Evolutionary conservation across 495 filamentous ascomycete species (phyloP).

Genomic region (Daldinia decipiens): DNA sequence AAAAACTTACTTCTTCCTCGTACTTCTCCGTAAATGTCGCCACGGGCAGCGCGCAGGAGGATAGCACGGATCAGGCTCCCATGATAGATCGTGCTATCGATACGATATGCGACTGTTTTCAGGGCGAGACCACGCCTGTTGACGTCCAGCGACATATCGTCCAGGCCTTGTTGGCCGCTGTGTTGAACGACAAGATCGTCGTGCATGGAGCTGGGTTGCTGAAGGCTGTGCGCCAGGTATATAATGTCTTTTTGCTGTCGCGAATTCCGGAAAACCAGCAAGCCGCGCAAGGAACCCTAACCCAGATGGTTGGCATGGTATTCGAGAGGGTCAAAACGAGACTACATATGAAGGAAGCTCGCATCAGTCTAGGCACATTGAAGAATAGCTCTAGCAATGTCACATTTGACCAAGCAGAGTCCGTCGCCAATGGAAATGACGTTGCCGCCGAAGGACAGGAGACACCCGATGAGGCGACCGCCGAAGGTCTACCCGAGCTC

Average conservation of each 20-base stretch:
- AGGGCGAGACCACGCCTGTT: slow-evolving; percentile 88
- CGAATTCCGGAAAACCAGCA: slow-evolving; percentile 93
- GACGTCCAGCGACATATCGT: slow-evolving; percentile 98
- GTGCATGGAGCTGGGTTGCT: slow-evolving; percentile 96
- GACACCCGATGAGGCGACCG: slow-evolving; percentile 53
- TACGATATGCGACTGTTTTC: slow-evolving; percentile 98
- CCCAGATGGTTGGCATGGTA: slow-evolving; percentile 98
- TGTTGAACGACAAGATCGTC: slow-evolving; percentile 97
- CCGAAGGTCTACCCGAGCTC: slow-evolving; percentile 62
- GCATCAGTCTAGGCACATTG: slow-evolving; percentile 61
- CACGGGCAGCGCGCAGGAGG: slow-evolving; percentile 52
- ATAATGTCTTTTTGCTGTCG: slow-evolving; percentile 97
- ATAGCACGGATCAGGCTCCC: slow-evolving; percentile 61
- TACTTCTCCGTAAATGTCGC: slow-evolving; percentile 86
- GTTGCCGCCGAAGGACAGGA: slow-evolving; percentile 51
- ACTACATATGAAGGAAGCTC: slow-evolving; percentile 84
- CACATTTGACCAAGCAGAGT: slow-evolving; percentile 55
- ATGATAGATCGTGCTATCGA: slow-evolving; percentile 98
- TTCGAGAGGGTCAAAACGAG: slow-evolving; percentile 94
- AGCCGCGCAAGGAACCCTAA: slow-evolving; percentile 93
- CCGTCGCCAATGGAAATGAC: slow-evolving; percentile 47
- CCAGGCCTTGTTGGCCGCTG: slow-evolving; percentile 93
- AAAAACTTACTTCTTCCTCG: slow-evolving; percentile 97
- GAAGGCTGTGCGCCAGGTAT: slow-evolving; percentile 98
- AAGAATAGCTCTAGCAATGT: slow-evolving; percentile 59